Evolutionary conservation across 2,329 filamentous ascomycete genomes (phyloP), one percentile per base, ranked within the genome.

Genomic region (Graphiopsis chlorocephala): DNA sequence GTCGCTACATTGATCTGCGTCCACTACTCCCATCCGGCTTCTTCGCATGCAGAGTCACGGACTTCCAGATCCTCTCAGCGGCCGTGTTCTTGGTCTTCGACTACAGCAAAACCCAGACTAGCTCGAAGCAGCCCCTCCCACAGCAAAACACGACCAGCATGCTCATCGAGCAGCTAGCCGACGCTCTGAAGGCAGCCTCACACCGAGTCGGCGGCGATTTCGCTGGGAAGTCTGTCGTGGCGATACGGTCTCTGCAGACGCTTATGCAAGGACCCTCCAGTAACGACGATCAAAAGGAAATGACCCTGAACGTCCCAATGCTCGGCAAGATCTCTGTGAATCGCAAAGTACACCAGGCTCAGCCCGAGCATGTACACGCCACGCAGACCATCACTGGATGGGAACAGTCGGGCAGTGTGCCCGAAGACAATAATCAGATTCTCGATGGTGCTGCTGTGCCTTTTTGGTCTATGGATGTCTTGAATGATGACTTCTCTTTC

Each of bases 41-140:
- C 66, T 74, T 73, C 47, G 56, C 71, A 8, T 67, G 64, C 56
- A 66, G 71, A 2, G 64, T 73, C 33, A 56, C 73, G 12, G 72
- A 73, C 55, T 66, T 74, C 65, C 72, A 74, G 47, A 68, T 70
- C 55, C 68, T 72, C 23, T 71, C 71, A 2, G 71, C 69, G 12
- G 69, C 70, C 1, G 63, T 70, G 7, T 72, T 71, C 58, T 63
- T 74, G 11, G 61, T 70, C 8, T 55, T 62, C 48, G 48, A 62
- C 35, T 45, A 3, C 20, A 62, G 48, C 48, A 62, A 55, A 42
- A 7, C 23, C 15, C 23, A 23, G 14, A 11, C 48, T 1, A 15
- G 23, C 10, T 15, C 29, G 1, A 29, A 5, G 2, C 45, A 50
- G 7, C 5, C 47, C 5, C 26, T 47, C 17, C 48, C 58, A 6